Conservation (phyloP, 2,329 filamentous ascomycete genomes). For the Lasiodiplodia theobromae region DNA sequence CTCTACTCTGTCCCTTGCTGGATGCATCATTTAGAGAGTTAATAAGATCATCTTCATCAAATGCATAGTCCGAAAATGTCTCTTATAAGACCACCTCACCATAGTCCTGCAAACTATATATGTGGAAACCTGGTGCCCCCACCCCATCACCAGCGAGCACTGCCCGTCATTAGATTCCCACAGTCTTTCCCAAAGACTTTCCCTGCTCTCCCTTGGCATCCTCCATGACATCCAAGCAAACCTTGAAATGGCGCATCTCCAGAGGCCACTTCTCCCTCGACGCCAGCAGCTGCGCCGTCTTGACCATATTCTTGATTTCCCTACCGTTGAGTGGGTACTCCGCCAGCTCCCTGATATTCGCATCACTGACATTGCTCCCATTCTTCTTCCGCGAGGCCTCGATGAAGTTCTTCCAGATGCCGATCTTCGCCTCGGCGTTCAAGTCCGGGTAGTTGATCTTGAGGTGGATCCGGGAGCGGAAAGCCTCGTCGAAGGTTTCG, state of each 20-base stretch:
- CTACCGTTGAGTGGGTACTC: background rate
- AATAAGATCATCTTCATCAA: too few relatives aligned
- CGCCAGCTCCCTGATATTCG: background rate
- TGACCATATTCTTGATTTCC: constrained; percentile 23
- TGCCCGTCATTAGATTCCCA: background rate
- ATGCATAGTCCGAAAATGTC: too few relatives aligned
- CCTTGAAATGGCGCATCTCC: constrained; percentile 6
- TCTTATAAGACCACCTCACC: too few relatives aligned
- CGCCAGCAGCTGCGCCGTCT: constrained; percentile 14
- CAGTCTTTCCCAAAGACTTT: background rate
- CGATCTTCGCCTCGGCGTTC: background rate
- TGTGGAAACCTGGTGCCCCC: background rate
- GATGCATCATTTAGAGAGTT: too few relatives aligned
- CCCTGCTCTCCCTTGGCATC: background rate
- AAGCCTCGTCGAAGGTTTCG: constrained; percentile 35
- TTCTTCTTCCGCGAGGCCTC: constrained; percentile 6
- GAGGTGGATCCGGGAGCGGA: constrained; percentile 35
- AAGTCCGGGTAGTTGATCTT: constrained; percentile 31
- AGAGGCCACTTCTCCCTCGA: background rate
- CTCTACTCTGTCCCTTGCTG: too few relatives aligned
- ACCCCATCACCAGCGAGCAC: background rate
- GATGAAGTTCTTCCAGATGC: constrained; percentile 19
- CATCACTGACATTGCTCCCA: background rate
- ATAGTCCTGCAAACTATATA: too few relatives aligned
- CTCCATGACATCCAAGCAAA: constrained; percentile 5